These are phyloP conservation scores for Cercis canadensis DNA, from an alignment of 306 rosid genomes.

Conservation along the genomic window DNA sequence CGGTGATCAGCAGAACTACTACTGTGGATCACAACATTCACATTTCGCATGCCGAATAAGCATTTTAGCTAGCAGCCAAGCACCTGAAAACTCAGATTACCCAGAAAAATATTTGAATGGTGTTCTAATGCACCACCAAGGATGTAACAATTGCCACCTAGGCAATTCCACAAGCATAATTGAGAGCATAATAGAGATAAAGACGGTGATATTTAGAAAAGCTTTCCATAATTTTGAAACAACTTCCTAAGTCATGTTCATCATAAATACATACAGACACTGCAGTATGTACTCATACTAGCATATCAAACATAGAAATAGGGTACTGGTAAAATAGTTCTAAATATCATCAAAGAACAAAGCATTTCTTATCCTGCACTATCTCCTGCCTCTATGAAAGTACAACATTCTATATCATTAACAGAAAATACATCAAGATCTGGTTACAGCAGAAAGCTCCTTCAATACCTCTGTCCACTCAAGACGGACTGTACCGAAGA, in stretches of 20 bases:
- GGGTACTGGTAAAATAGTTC: constrained; percentile 26
- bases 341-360: constrained; percentile 27
- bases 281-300: constrained; percentile 13
- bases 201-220: background rate
- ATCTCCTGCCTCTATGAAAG: constrained; percentile 47
- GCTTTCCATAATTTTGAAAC: background rate
- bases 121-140: background rate
- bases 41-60: too few relatives aligned
- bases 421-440: constrained; percentile 34
- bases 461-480: constrained; percentile 40
- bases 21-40: too few relatives aligned
- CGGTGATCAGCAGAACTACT: too few relatives aligned
- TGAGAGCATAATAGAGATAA: background rate
- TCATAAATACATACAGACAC: constrained; percentile 22
- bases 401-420: constrained; percentile 38
- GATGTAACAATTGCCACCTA: background rate
- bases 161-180: background rate
- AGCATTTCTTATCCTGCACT: constrained; percentile 42
- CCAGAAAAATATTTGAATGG: background rate
- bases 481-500: constrained; percentile 71
- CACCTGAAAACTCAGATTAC: too few relatives aligned
- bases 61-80: too few relatives aligned
- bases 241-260: constrained; percentile 24
- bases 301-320: constrained; percentile 19
- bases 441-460: constrained; percentile 41